phyloP scores from a whole-genome alignment of 2,329 filamentous ascomycete genomes.

The Penicillium corylophilum region DNA sequence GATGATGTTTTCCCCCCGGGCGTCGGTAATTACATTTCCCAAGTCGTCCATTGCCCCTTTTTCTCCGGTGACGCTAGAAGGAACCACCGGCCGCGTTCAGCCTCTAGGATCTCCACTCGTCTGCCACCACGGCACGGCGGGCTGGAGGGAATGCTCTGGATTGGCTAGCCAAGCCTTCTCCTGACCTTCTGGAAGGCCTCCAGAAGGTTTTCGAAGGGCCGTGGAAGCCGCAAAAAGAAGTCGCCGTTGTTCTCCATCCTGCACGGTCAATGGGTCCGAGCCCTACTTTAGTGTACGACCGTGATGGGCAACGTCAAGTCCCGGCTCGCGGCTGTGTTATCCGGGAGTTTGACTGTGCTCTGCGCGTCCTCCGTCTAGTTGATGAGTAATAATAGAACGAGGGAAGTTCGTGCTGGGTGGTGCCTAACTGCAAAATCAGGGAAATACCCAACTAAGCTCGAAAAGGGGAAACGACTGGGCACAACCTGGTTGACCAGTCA shows the following conservation, averaged over 20 bases:
- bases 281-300: conserved; percentile 6
- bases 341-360: not conserved
- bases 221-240: conserved; percentile 13
- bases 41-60: conserved; percentile 13
- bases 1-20: not conserved
- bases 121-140: conserved; percentile 16
- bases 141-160: conserved; percentile 13
- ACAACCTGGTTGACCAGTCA: not conserved
- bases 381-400: not conserved
- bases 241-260: conserved; percentile 13
- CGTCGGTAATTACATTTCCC: conserved; percentile 19
- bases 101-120: conserved; percentile 15
- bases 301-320: not conserved
- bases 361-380: not conserved
- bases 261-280: conserved; percentile 18
- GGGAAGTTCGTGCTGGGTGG: not conserved
- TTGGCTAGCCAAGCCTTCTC: conserved; percentile 25
- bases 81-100: conserved; percentile 17
- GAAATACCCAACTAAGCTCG: not conserved
- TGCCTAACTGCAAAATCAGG: not conserved
- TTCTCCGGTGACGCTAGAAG: conserved; percentile 16
- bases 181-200: conserved; percentile 25
- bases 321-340: conserved; percentile 5
- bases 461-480: not conserved
- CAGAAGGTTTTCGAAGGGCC: conserved; percentile 25